Evolutionary conservation across 2,329 filamentous ascomycete genomes (phyloP).

Genomic region (Scopulariopsis brevicaulis): DNA sequence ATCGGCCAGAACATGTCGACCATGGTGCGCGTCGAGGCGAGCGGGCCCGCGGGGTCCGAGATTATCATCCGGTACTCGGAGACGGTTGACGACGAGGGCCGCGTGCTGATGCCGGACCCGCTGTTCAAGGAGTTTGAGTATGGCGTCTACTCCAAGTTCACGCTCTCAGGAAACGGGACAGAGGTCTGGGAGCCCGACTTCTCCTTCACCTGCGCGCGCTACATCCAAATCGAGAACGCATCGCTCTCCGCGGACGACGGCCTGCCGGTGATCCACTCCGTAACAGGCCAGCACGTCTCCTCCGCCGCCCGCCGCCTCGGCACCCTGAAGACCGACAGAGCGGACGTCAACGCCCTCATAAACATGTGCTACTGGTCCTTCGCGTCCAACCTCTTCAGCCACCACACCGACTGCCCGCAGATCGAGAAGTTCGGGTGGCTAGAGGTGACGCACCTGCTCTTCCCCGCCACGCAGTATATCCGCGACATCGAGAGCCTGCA

Average conservation of each 20-base stretch:
- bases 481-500: conserved; percentile 33
- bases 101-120: conserved; percentile 27
- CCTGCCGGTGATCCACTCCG: conserved; percentile 20
- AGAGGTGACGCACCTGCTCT: conserved; percentile 31
- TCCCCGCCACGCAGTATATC: conserved; percentile 31
- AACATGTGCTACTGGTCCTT: conserved; percentile 33
- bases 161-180: conserved; percentile 15
- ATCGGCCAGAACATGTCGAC: conserved; percentile 14
- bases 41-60: conserved; percentile 9
- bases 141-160: conserved; percentile 25
- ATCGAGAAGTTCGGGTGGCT: conserved; percentile 37
- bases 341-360: conserved; percentile 26
- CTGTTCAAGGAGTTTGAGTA: conserved; percentile 20
- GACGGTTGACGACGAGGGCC: conserved; percentile 12
- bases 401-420: conserved; percentile 34
- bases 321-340: conserved; percentile 23
- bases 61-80: conserved; percentile 13
- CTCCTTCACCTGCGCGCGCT: conserved; percentile 27
- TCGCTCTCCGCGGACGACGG: conserved; percentile 11
- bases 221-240: conserved; percentile 26
- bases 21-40: conserved; percentile 12
- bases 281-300: conserved; percentile 24
- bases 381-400: conserved; percentile 28
- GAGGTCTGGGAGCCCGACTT: conserved; percentile 27
- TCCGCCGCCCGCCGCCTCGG: conserved; percentile 23